Base-by-base conservation (phyloP, 1,284 basidiomycete genomes). In the Cryptococcus sp. region DNA sequence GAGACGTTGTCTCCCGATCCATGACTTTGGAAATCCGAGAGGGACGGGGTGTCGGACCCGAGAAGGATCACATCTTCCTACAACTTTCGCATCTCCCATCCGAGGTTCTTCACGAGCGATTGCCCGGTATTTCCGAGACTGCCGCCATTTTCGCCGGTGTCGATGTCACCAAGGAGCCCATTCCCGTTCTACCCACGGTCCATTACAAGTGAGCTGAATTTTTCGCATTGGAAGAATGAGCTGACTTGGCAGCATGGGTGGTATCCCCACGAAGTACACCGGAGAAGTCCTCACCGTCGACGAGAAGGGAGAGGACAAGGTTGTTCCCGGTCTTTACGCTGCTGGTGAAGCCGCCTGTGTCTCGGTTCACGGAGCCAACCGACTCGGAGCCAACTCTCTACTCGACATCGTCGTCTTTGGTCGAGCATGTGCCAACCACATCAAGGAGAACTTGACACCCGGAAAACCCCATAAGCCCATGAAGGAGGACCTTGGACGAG, bases 1-100 rank as follows among this genome's bases (percentile, higher is more conserved):
- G 96, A 76, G 96, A 99, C 74, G 96, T 99, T 73, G 96, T 98
- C 46, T 98, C 96, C 53, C 91, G 96, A 67, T 94, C 90, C 54
- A 98, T 98, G 94, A 99, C 96, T 48, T 82, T 98, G 64, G 96
- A 99, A 77, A 92, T 99, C 71, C 89, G 96, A 59, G 96, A 98
- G 75, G 96, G 96, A 60, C 92, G 96, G 70, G 96, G 96, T 81
- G 93, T 98, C 63, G 96, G 96, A 55, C 91, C 93, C 47, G 94
- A 98, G 63, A 97, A 93, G 80, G 96, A 98, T 75, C 96, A 99
- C 80, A 80, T 97, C 73, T 96, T 87, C 80, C 81, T 99, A 60
- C 96, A 98, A 77, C 85, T 99, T 70, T 96, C 91, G 69, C 96
- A 99, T 80, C 79, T 99, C 41, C 96, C 96, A 53, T 83, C 96